Base-by-base conservation (phyloP, 2,329 filamentous ascomycete species). In the Akanthomyces lecanii region DNA sequence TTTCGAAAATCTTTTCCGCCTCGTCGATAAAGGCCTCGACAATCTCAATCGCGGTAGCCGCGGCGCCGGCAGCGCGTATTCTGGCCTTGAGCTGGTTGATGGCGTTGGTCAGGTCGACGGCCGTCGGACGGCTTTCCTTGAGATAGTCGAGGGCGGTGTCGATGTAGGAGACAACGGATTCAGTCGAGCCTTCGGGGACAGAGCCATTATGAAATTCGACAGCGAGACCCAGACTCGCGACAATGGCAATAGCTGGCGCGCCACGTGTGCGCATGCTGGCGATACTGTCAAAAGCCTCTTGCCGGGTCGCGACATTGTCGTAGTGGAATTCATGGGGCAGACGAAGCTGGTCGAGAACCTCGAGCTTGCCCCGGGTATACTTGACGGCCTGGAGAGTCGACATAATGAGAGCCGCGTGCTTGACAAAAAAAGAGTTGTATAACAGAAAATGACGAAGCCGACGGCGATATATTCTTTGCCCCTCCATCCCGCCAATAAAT, bases 191-290 rank as follows among this genome's bases (percentile, higher is more conserved):
- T 1, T 85, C 82, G 4, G 79, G 75, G 10, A 72, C 65, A 3
- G 73, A 62, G 64, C 82, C 82, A 8, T 84, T 83, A 57, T 86
- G 80, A 10, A 98, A 77, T 74, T 98, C 94, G 10, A 97, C 91
- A 1, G 92, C 93, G 42, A 97, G 84, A 2, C 91, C 89, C 40
- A 99, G 84, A 23, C 90, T 91, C 25, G 95, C 95, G n/a, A 99
- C 95, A 67, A 99, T 98, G 51, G 95, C 95, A 74, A 99, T 99
- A 52, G 95, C 95, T 0, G 95, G 95, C 5, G 95, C 95, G 40
- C 77, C 91, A 70, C 91, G 86, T 7, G 89, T 86, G 55, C 87
- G 79, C 91, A 95, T 95, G 18, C 89, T 83, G 69, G 86, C 87
- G 77, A 95, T 95, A 70, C 89, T 90, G 73, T 92, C 88, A 77